These are phyloP conservation scores for Sungouiozyma ichnusensis DNA, from an alignment of 805 yeast genomes.

Conservation along the genomic window DNA sequence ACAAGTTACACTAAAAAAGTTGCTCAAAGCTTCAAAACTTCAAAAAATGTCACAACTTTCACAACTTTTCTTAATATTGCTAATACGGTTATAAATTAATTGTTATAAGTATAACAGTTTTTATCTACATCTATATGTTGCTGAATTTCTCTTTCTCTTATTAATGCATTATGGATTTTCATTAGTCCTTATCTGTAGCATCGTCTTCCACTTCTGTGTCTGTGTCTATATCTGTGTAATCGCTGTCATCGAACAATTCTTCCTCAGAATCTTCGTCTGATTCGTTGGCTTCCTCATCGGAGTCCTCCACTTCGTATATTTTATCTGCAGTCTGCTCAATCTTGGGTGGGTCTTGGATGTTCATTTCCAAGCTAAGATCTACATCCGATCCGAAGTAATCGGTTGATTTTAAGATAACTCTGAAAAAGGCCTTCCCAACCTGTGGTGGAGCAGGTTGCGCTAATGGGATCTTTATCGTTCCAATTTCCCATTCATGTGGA, in stretches of 20 bases:
- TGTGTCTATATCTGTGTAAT: conserved; percentile 29
- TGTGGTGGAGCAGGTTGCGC: conserved; percentile 69
- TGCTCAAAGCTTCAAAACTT: too few species aligned
- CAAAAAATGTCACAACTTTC: too few species aligned
- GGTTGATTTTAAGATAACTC: conserved; percentile 58
- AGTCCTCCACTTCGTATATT: conserved; percentile 34
- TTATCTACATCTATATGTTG: neutral
- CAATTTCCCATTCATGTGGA: conserved; percentile 37
- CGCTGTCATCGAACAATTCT: conserved; percentile 36
- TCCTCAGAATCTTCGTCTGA: conserved; percentile 57
- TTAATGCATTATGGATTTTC: neutral
- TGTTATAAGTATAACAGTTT: too few species aligned
- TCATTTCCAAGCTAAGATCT: conserved; percentile 58
- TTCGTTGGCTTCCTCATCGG: conserved; percentile 37
- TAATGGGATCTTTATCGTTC: conserved; percentile 68
- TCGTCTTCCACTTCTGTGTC: conserved; percentile 29
- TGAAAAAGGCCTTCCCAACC: conserved; percentile 55
- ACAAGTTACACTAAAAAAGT: too few species aligned
- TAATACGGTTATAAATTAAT: too few species aligned
- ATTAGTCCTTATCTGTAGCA: conserved; percentile 1
- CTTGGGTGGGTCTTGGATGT: conserved; percentile 50
- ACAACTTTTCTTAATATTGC: too few species aligned
- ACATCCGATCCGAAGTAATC: conserved; percentile 78
- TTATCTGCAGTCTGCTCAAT: conserved; percentile 59
- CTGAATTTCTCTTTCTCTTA: neutral